Evolutionary conservation across 225 moss, liverwort and hornwort species (phyloP).

Genomic region (Lunularia cruciata): DNA sequence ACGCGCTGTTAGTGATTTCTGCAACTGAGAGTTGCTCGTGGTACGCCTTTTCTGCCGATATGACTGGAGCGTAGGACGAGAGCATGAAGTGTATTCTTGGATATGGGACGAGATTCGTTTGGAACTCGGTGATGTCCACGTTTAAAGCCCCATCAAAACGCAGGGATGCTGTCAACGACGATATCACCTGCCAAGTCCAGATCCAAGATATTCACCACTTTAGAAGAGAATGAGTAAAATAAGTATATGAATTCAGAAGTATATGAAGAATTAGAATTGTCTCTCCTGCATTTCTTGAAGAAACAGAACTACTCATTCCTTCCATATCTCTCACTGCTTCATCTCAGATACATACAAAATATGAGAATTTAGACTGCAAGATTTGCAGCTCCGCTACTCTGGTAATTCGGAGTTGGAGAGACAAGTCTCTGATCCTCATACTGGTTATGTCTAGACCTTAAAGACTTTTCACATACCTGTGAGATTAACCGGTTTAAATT

Average conservation of each 20-base stretch:
- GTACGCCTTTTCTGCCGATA: constrained; percentile 30
- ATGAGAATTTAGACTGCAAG: too few relatives aligned
- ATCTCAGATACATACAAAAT: too few relatives aligned
- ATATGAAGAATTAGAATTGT: too few relatives aligned
- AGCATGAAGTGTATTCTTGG: constrained; percentile 36
- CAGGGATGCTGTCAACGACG: constrained; percentile 28
- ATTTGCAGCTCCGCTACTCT: too few relatives aligned
- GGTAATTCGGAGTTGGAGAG: too few relatives aligned
- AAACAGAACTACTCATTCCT: too few relatives aligned
- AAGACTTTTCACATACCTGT: constrained; percentile 15
- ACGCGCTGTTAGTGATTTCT: constrained; percentile 31
- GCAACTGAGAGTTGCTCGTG: constrained; percentile 32
- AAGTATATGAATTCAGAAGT: too few relatives aligned
- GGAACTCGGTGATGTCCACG: constrained; percentile 33
- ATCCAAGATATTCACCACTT: background rate
- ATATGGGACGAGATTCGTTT: constrained; percentile 30
- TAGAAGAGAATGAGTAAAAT: too few relatives aligned
- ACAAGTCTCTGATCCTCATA: too few relatives aligned
- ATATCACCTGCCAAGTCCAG: constrained; percentile 17
- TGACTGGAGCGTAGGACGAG: constrained; percentile 30
- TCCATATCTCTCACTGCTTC: too few relatives aligned
- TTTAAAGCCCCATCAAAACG: constrained; percentile 33
- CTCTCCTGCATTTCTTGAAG: too few relatives aligned
- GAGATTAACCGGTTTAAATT: constrained; percentile 27
- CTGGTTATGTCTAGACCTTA: too few relatives aligned